phyloP scores from a whole-genome alignment of 768 basidiomycete species.

The Epithele typhae region DNA sequence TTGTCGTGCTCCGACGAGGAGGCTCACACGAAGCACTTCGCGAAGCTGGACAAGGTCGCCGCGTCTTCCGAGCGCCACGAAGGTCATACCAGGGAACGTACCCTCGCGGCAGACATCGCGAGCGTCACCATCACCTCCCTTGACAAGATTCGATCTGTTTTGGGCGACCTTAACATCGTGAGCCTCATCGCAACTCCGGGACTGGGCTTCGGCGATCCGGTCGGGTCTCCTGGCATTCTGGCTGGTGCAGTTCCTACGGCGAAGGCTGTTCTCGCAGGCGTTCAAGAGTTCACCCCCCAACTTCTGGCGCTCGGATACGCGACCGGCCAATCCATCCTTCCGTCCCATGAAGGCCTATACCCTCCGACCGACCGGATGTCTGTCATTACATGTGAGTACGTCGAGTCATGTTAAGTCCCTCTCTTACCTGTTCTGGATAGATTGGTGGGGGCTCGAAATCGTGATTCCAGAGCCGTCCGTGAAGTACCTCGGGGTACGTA shows the following conservation, averaged over 20 bases:
- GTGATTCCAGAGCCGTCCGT: constrained; percentile 71
- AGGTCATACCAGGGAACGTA: constrained; percentile 2
- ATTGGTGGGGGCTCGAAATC: constrained; percentile 90
- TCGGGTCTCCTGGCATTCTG: constrained; percentile 59
- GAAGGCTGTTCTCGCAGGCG: constrained; percentile 63
- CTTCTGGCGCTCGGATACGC: constrained; percentile 77
- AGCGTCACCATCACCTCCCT: constrained; percentile 46
- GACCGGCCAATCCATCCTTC: constrained; percentile 57
- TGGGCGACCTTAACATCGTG: constrained; percentile 60
- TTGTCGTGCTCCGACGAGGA: constrained; percentile 61
- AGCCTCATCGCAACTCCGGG: constrained; percentile 57
- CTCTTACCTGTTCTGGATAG: constrained; percentile 34
- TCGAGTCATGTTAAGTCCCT: neutral
- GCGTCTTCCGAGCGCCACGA: constrained; percentile 2
- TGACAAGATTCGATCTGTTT: constrained; percentile 42
- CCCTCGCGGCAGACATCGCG: constrained; percentile 20
- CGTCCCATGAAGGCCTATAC: constrained; percentile 64
- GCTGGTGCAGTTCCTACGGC: constrained; percentile 76
- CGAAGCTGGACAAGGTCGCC: constrained; percentile 32
- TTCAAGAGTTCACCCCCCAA: constrained; percentile 69
- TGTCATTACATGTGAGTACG: constrained; percentile 65
- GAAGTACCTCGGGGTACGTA: constrained; percentile 49
- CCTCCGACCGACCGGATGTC: constrained; percentile 78
- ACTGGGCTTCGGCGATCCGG: constrained; percentile 73
- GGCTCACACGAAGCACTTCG: constrained; percentile 55